Evolutionary conservation across 108 stramenopile genomes (phyloP).

Genomic region (Nitzschia palea): DNA sequence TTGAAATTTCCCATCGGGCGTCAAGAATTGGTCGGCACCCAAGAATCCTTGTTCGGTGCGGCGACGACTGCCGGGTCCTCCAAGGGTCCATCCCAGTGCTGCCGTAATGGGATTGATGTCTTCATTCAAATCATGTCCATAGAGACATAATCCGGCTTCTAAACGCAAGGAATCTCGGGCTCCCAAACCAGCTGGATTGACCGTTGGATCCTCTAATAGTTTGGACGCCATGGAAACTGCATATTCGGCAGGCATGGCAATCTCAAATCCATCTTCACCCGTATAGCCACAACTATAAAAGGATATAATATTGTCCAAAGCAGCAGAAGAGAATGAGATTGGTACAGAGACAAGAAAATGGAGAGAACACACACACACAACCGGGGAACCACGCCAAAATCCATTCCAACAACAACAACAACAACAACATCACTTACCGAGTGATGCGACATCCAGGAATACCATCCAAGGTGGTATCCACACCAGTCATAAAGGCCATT

Average conservation of each 20-base stretch:
- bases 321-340: background rate
- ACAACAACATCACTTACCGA: constrained; percentile 42
- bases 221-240: constrained; percentile 81
- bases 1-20: constrained; percentile 88
- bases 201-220: constrained; percentile 72
- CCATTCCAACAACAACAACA: no score
- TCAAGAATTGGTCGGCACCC: constrained; percentile 92
- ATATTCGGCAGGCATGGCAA: constrained; percentile 81
- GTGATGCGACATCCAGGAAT: constrained; percentile 93
- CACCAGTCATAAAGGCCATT: constrained; percentile 97
- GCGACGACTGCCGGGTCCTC: constrained; percentile 85
- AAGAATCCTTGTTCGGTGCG: constrained; percentile 92
- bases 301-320: background rate
- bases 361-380: no score
- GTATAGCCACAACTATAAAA: constrained; percentile 96
- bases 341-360: background rate
- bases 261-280: constrained; percentile 99
- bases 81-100: constrained; percentile 94
- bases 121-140: constrained; percentile 97
- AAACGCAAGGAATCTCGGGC: constrained; percentile 97
- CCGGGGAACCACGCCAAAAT: no score
- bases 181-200: constrained; percentile 94
- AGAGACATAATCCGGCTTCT: constrained; percentile 98
- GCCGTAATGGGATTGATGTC: constrained; percentile 94
- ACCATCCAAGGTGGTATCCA: constrained; percentile 84